Percentiles rank a stretch among this genome's conserved stretches.
These are phyloP conservation scores for Jasminum sambac DNA, from an alignment of 257 asterid genomes.

Conservation along the genomic window DNA sequence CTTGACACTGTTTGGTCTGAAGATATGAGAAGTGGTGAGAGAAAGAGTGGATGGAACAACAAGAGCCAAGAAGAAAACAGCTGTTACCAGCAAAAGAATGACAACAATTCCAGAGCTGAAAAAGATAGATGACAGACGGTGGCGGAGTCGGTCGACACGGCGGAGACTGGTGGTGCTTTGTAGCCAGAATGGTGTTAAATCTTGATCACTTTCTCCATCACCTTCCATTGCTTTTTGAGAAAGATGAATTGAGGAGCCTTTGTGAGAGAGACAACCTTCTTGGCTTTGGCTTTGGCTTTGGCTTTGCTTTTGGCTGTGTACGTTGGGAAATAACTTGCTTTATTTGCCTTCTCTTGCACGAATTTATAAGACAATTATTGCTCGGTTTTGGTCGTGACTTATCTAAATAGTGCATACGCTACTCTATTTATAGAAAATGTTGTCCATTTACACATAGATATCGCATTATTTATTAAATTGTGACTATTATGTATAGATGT, in stretches of 20 bases:
- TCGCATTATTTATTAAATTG: no score
- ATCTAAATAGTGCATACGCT: no score
- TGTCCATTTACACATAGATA: no score
- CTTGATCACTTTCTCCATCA: slow-evolving; percentile 52
- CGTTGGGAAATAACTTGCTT: slow-evolving; percentile 14
- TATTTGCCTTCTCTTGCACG: slow-evolving; percentile 24
- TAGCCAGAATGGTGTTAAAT: slow-evolving; percentile 74
- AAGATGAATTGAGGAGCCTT: slow-evolving; percentile 20
- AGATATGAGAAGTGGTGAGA: slow-evolving; percentile 46
- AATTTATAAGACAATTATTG: slow-evolving; percentile 11
- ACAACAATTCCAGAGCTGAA: slow-evolving; percentile 70
- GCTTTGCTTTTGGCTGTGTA: slow-evolving; percentile 22
- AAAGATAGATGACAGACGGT: slow-evolving; percentile 46
- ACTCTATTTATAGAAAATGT: no score
- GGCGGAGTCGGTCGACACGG: slow-evolving; percentile 55
- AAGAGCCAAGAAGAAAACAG: slow-evolving; percentile 52
- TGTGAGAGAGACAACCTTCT: background rate
- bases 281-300: slow-evolving; percentile 20
- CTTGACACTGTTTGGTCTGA: slow-evolving; percentile 69
- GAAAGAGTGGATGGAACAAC: slow-evolving; percentile 59
- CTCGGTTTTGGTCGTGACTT: no score
- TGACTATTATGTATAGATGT: no score
- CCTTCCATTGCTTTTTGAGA: slow-evolving; percentile 54
- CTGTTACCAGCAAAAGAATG: slow-evolving; percentile 54
- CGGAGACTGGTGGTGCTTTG: slow-evolving; percentile 54